Evolutionary conservation across 2,329 filamentous ascomycete species (phyloP), one percentile per base, ranked within the genome.

Genomic region (Chaetomium globosum): DNA sequence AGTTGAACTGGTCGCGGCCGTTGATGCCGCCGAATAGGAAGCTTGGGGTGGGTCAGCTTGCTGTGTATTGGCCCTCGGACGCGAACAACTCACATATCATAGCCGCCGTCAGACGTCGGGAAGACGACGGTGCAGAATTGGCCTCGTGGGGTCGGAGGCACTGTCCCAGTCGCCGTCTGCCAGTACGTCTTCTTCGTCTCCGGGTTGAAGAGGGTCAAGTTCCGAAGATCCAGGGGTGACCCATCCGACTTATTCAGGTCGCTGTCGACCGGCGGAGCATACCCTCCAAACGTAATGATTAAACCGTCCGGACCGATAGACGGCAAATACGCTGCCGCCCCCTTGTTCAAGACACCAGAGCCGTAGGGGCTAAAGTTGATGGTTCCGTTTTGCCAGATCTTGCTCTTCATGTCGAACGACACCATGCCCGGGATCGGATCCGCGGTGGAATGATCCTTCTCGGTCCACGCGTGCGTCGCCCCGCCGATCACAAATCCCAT

Each of bases 141-240:
- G 19, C 57, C 49, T 8, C 69, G 63, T 26, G 65, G 65, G 0
- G 26, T 33, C 0, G 59, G 54, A 0, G 68, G 69, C 1, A 67
- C 30, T 10, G 56, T 21, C 1, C 69, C 69, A 0, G 68, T 65
- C 5, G 69, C 30, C 1, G 31, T 49, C 51, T 70, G 69, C 30
- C 49, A 63, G 28, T 66, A 65, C 31, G 4, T 52, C 26, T 63
- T 56, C 58, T 65, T 67, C 5, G 66, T 67, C 16, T 61, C 48
- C 5, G 66, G 65, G 21, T 71, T 65, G 39, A 71, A 70, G 26
- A 71, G 63, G 5, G 59, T 70, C 26, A 70, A 5, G 36, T 69
- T 69, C 12, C 58, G 19, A 5, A 71, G 57, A 43, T 68, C 67
- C 10, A 55, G 33, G 2, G 57, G 55, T 12, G 54, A 55, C 5